Evolutionary conservation across 805 yeast species (phyloP), one percentile per base, ranked within the genome.

Genomic region (Candida maesae): DNA sequence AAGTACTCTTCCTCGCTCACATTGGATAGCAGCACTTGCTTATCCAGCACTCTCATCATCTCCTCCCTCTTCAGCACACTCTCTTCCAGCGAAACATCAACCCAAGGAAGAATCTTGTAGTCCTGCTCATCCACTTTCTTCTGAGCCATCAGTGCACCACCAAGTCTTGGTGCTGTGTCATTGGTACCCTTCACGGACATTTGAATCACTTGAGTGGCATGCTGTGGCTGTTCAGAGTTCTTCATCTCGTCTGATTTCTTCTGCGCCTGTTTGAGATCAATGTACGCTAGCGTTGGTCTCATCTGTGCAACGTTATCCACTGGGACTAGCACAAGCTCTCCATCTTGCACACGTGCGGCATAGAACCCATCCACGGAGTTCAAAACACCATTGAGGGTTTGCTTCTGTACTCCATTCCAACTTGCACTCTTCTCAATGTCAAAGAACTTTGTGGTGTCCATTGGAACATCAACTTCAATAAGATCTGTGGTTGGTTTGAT

Each of bases 221-320:
- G 59, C 39, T 61, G 68, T n/a, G 41, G 38, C 12, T 42, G 33
- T 8, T 35, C 16, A 6, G 63, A 51, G 30, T 71, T 72, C 34
- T 68, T 68, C 37, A 63, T 65, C 27, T 63, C 56, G 54, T 69
- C 66, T 42, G 68, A 73, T 40, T 65, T 71, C 42, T 66, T 66
- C 43, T 71, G 76, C 45, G 63, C 56, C 40, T 71, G 65, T 30
- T 73, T 79, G 58, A 7, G 18, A 15, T 89, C 95, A 32, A 89
- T 78, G 57, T 90, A 86, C 49, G 73, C 75, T 64, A 93, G 87
- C 52, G 76, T 74, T 3, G 97, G 93, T 50, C 96, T 73, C 45
- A 93, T 60, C 60, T 91, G 97, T 0, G 83, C 76, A 0, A 84
- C 76, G 16, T 78, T 71, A 26, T 77, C 74, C 2, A 90, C 68